Evolutionary conservation across 2,329 filamentous ascomycete species (phyloP).

Genomic region (Trichoderma asperellum): DNA sequence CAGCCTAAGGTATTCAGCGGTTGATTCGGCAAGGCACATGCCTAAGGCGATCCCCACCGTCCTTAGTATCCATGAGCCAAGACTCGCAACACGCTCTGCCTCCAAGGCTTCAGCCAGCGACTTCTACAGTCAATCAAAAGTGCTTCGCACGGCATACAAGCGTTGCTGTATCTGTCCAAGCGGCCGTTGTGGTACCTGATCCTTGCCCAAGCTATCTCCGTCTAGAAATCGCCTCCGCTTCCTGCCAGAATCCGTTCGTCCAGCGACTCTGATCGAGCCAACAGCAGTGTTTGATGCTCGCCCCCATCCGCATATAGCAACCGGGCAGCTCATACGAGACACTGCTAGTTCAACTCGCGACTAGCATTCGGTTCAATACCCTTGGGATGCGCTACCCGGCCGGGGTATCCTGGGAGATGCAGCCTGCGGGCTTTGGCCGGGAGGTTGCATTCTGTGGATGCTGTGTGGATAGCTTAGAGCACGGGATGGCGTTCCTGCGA

Average conservation of each 20-base stretch:
- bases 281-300: neutral
- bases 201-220: neutral
- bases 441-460: conserved; percentile 17
- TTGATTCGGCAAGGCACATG: conserved; percentile 2
- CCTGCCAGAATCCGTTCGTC: neutral
- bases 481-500: conserved; percentile 17
- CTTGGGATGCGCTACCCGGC: conserved; percentile 17
- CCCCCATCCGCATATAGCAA: neutral
- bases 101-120: conserved; percentile 9
- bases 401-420: conserved; percentile 18
- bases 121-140: conserved; percentile 13
- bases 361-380: neutral
- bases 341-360: neutral
- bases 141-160: conserved; percentile 7
- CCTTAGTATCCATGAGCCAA: neutral
- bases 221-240: neutral
- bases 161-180: conserved; percentile 10
- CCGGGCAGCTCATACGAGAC: neutral
- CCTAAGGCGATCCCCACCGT: neutral
- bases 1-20: neutral
- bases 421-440: conserved; percentile 4
- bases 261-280: conserved; percentile 8
- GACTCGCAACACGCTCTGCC: neutral
- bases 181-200: neutral
- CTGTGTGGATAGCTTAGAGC: conserved; percentile 16